These are phyloP conservation scores for Neurospora sp. DNA, from an alignment of 2,329 filamentous ascomycete species.

Conservation along the genomic window DNA sequence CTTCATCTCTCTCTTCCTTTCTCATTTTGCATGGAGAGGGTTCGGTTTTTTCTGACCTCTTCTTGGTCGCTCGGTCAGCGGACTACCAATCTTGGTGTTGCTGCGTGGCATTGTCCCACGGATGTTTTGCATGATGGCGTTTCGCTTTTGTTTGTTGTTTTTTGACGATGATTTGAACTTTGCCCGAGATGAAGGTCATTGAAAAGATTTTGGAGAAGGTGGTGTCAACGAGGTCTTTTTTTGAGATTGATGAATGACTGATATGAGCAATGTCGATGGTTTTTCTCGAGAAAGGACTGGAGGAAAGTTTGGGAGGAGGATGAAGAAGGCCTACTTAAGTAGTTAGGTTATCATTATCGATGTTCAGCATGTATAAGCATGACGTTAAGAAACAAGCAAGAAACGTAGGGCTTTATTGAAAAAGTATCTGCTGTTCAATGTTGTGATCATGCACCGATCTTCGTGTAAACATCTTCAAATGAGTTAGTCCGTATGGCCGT, in stretches of 20 bases:
- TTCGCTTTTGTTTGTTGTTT: background rate
- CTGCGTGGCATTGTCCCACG: background rate
- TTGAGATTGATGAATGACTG: background rate
- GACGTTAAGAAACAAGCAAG: background rate
- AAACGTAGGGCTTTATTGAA: background rate
- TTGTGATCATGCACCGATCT: background rate
- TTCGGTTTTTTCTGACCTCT: background rate
- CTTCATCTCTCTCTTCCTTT: background rate
- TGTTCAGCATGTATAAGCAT: background rate
- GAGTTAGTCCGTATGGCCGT: background rate
- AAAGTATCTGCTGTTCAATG: background rate
- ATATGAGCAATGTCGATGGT: background rate
- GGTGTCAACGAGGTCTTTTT: background rate
- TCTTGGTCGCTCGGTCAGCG: background rate
- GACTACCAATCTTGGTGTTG: background rate
- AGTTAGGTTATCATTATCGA: background rate
- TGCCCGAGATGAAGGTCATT: background rate
- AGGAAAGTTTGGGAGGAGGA: background rate
- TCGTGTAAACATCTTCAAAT: background rate
- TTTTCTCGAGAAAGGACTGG: background rate
- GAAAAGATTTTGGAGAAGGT: background rate
- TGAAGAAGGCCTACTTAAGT: background rate
- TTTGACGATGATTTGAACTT: background rate
- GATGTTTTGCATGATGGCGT: background rate
- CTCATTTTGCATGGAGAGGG: background rate